These are phyloP conservation scores for Plasmodium blacklocki DNA, from an alignment of 169 alveolate species.

Conservation along the genomic window DNA sequence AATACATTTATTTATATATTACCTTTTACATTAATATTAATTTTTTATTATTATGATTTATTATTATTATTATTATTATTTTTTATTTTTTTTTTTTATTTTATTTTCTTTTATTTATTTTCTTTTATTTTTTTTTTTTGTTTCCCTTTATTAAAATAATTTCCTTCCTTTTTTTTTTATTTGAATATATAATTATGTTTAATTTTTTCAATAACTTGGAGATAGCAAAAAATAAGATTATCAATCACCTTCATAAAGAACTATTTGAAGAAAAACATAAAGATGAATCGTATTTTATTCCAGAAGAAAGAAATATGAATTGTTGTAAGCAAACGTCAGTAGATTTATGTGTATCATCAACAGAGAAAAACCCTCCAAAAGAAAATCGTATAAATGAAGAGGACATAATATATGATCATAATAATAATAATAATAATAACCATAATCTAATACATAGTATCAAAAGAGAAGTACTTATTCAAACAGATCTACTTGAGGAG, in stretches of 20 bases:
- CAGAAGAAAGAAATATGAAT: constrained; percentile 15
- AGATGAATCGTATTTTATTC: constrained; percentile 14
- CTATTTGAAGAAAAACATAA: constrained; percentile 8
- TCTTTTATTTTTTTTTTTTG: no score
- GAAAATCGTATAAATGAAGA: background rate
- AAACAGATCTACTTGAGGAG: background rate
- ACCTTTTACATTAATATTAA: no score
- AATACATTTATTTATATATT: no score
- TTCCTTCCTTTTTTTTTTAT: no score
- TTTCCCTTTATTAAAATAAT: no score
- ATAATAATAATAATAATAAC: background rate
- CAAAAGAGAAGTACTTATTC: background rate
- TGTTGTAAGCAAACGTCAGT: no score
- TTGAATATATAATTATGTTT: constrained; percentile 11
- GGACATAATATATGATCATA: background rate
- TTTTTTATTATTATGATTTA: no score
- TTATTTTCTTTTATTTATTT: no score
- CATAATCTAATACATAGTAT: background rate
- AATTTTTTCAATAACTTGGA: constrained; percentile 37
- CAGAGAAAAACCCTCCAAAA: background rate
- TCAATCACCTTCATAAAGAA: constrained; percentile 25
- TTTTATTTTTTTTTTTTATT: no score
- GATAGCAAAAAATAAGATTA: constrained; percentile 29
- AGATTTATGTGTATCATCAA: background rate
- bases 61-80: no score